phyloP scores from a whole-genome alignment of 2,329 filamentous ascomycete genomes.

The Phaeosphaeriaceae sp. region DNA sequence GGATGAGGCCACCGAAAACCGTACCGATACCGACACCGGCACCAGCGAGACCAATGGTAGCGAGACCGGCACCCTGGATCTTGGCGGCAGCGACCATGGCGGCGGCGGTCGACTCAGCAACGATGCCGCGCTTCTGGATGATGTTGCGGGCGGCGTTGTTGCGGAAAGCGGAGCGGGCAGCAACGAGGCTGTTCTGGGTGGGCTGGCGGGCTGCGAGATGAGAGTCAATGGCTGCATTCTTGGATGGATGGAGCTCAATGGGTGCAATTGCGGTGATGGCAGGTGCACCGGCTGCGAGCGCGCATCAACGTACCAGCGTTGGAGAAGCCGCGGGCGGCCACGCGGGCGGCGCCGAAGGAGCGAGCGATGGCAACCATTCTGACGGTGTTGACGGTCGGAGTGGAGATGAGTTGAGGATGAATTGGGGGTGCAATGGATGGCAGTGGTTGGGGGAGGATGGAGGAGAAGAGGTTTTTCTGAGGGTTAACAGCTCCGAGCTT shows the following conservation, averaged over 20 bases:
- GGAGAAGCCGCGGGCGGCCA: slow-evolving; percentile 50
- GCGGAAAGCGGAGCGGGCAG: slow-evolving; percentile 50
- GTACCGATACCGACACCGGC: slow-evolving; percentile 95
- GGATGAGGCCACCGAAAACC: slow-evolving; percentile 88
- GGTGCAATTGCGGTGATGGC: slow-evolving; percentile 37
- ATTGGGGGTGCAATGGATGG: slow-evolving; percentile 45
- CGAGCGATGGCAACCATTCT: slow-evolving; percentile 51
- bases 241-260: slow-evolving; percentile 37
- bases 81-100: slow-evolving; percentile 53
- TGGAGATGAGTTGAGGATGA: slow-evolving; percentile 50
- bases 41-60: slow-evolving; percentile 91
- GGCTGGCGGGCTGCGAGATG: slow-evolving; percentile 40
- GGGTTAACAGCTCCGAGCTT: slow-evolving; percentile 12
- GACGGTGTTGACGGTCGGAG: slow-evolving; percentile 43
- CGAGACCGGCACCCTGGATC: slow-evolving; percentile 57
- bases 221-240: slow-evolving; percentile 44
- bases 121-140: slow-evolving; percentile 51
- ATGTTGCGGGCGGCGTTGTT: slow-evolving; percentile 50
- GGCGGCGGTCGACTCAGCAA: slow-evolving; percentile 51
- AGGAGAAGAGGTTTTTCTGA: slow-evolving; percentile 28
- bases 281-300: slow-evolving; percentile 43
- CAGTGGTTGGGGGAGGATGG: slow-evolving; percentile 33
- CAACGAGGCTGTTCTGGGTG: slow-evolving; percentile 48
- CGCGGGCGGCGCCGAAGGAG: slow-evolving; percentile 49
- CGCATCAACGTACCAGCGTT: slow-evolving; percentile 47